Conservation (phyloP, 2,329 filamentous ascomycete species). For the Exophiala spinifera region DNA sequence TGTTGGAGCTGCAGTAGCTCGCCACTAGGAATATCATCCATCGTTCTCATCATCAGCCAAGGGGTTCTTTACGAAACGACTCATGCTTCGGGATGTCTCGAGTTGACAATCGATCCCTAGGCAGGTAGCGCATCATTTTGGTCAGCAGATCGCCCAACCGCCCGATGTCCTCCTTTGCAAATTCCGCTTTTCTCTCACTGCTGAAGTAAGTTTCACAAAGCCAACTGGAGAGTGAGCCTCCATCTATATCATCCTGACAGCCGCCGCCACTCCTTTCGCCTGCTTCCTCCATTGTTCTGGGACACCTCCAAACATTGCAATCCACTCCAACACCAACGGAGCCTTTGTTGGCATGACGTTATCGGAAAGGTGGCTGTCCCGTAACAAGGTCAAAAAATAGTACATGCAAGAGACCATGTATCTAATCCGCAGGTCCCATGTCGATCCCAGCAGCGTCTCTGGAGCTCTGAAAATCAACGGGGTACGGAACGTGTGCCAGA, state of each 20-base stretch:
- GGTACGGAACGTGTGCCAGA: constrained; percentile 15
- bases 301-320: constrained; percentile 25
- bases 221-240: constrained; percentile 20
- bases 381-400: constrained; percentile 26
- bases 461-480: constrained; percentile 26
- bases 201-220: constrained; percentile 25
- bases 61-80: constrained; percentile 19
- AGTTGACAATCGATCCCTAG: constrained; percentile 13
- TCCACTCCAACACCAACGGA: constrained; percentile 23
- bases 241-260: constrained; percentile 10
- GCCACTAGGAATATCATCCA: constrained; percentile 11
- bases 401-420: constrained; percentile 25
- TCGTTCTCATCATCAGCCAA: constrained; percentile 9
- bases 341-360: constrained; percentile 23
- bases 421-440: constrained; percentile 19
- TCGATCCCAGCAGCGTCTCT: constrained; percentile 21
- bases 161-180: constrained; percentile 23
- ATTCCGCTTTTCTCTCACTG: constrained; percentile 17
- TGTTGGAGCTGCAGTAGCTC: no score
- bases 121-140: constrained; percentile 16
- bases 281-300: constrained; percentile 24
- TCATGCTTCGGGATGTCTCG: constrained; percentile 17
- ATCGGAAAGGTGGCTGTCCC: constrained; percentile 27
- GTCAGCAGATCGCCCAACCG: constrained; percentile 17
- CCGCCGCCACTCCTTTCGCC: constrained; percentile 15